Evolutionary conservation across 2,329 filamentous ascomycete species (phyloP).

Genomic region (Venturia effusa): DNA sequence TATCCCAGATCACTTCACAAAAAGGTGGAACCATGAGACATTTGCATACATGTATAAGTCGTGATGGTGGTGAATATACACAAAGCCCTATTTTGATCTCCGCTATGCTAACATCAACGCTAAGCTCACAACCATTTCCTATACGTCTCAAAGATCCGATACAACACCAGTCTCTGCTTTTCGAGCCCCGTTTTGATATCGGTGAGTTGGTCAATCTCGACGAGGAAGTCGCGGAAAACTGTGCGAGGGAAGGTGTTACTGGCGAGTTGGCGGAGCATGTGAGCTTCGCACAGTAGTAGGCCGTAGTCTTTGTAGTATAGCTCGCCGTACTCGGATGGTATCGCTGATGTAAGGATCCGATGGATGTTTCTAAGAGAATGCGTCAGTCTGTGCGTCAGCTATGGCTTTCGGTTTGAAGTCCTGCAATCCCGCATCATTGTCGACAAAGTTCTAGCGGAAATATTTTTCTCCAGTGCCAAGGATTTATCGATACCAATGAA

Average conservation of each 20-base stretch:
- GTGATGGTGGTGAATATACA: no score
- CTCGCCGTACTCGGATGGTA: conserved; percentile 59
- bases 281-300: conserved; percentile 78
- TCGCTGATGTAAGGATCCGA: conserved; percentile 42
- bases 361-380: conserved; percentile 56
- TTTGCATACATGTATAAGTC: no score
- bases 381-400: not conserved
- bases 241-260: conserved; percentile 58
- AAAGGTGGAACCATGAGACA: no score
- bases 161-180: conserved; percentile 66
- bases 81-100: no score
- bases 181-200: conserved; percentile 68
- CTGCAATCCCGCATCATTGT: not conserved
- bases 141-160: conserved; percentile 86
- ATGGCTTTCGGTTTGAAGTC: not conserved
- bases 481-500: not conserved
- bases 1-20: no score
- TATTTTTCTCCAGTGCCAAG: not conserved
- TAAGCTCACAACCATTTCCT: conserved; percentile 49
- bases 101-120: no score
- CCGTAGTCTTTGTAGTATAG: conserved; percentile 90
- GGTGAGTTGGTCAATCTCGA: conserved; percentile 77
- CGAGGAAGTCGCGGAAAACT: conserved; percentile 72
- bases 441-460: not conserved
- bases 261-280: conserved; percentile 64